Conservation (phyloP, 768 basidiomycete species). For the Asterophora parasitica region DNA sequence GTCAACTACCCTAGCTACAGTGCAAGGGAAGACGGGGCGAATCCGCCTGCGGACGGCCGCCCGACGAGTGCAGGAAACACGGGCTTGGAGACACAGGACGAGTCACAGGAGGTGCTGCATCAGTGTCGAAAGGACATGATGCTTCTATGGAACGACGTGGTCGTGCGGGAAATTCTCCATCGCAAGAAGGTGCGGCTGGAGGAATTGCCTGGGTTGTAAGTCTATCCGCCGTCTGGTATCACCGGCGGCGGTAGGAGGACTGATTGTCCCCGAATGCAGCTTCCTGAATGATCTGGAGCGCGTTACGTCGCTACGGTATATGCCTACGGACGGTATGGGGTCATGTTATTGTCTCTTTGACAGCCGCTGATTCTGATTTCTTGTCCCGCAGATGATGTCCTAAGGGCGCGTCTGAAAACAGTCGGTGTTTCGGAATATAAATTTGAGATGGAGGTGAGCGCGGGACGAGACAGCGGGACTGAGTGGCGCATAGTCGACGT, state of each 20-base stretch:
- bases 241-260: conserved; percentile 5
- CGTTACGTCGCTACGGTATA: conserved; percentile 55
- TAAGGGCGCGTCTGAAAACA: conserved; percentile 71
- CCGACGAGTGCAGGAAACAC: conserved; percentile 43
- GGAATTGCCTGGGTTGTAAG: conserved; percentile 74
- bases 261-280: conserved; percentile 30
- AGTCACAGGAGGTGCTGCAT: conserved; percentile 55
- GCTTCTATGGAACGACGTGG: conserved; percentile 60
- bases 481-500: conserved; percentile 81
- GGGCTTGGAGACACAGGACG: conserved; percentile 46
- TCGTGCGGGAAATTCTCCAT: conserved; percentile 50
- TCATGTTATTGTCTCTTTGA: background rate
- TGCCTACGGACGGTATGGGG: conserved; percentile 61
- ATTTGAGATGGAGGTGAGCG: conserved; percentile 67
- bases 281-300: conserved; percentile 68
- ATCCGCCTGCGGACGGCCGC: conserved; percentile 19
- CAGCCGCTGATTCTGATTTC: background rate
- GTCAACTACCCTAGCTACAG: conserved; percentile 27
- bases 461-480: conserved; percentile 48
- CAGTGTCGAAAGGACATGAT: conserved; percentile 62
- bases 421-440: conserved; percentile 78
- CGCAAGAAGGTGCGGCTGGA: conserved; percentile 60
- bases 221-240: conserved; percentile 13
- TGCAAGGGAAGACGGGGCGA: conserved; percentile 17
- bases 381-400: conserved; percentile 55